Evolutionary conservation across 257 asterid species (phyloP), one percentile per base, ranked within the genome.

Genomic region (Primulina eburnea): DNA sequence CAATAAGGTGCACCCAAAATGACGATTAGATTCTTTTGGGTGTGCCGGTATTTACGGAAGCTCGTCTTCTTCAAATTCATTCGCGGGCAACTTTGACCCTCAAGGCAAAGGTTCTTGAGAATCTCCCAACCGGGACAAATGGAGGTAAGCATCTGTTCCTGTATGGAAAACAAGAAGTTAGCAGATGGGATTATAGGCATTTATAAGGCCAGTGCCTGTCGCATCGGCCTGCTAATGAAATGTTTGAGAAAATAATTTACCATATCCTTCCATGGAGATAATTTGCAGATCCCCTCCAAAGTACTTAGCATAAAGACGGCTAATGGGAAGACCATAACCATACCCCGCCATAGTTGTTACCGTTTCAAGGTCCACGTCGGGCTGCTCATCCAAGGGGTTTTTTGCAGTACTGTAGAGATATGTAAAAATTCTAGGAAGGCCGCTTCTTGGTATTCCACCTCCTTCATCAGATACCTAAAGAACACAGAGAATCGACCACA

Each of bases 191-290:
- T 43, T 43, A 43, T 43, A 11, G 2, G 50, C n/a, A 43, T 43
- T 11, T 43, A 12, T 43, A 12, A 1, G 55, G 7, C 55, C 55
- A 47, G 4, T 16, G 20, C 21, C 8, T 5, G 57, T 5, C 4
- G 57, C 21, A 20, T 14, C 3, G 21, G 5, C 16, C 55, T 0
- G 20, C 2, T 50, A 4, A 50, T 50, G 17, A 16, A 50, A 50
- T 5, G 57, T 6, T 50, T 5, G 20, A 61, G 57, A 62, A 60
- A 34, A 28, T 26, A 56, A 69, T 83, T 6, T 82, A 88, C 98
- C 98, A 69, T 92, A 90, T 81, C 98, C 98, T 84, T 92, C 98
- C 98, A 92, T 92, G 70, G 98, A 90, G 75, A 50, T 50, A 90
- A 92, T 87, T 73, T 90, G 97, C 58, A 92, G 82, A 76, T 92